Percentiles rank a stretch among this genome's conserved stretches.
phyloP scores from a whole-genome alignment of 169 alveolate genomes.

The Plasmodium adleri region DNA sequence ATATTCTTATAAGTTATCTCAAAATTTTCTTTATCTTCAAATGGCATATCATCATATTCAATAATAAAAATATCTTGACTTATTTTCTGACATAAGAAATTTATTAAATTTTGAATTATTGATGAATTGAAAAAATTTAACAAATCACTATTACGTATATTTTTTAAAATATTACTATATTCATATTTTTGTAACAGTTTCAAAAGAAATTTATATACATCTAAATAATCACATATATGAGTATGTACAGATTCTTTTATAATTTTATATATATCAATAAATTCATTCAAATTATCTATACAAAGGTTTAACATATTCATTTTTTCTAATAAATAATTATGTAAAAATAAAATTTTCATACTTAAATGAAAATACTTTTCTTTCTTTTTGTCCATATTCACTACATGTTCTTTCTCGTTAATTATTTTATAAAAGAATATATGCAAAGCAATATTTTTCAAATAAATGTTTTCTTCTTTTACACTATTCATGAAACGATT shows the following conservation, averaged over 20 bases:
- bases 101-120: slow-evolving; percentile 49
- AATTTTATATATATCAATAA: neutral
- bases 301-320: slow-evolving; percentile 68
- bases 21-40: slow-evolving; percentile 28
- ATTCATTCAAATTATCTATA: slow-evolving; percentile 1
- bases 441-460: slow-evolving; percentile 42
- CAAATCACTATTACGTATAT: slow-evolving; percentile 25
- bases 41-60: slow-evolving; percentile 49
- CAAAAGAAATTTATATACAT: slow-evolving; percentile 49
- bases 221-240: slow-evolving; percentile 20
- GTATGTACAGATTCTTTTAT: slow-evolving; percentile 10
- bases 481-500: slow-evolving; percentile 1
- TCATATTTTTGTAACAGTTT: slow-evolving; percentile 21
- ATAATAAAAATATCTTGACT: slow-evolving; percentile 16
- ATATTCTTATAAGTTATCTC: slow-evolving; percentile 23
- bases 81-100: slow-evolving; percentile 39
- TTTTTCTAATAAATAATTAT: slow-evolving; percentile 71
- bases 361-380: slow-evolving; percentile 13
- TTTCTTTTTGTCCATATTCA: neutral
- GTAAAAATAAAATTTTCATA: slow-evolving; percentile 60
- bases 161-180: slow-evolving; percentile 13
- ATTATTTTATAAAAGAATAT: slow-evolving; percentile 14
- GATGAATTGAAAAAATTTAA: slow-evolving; percentile 69
- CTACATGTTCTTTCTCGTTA: neutral
- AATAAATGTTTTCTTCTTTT: neutral